Evolutionary conservation across 495 filamentous ascomycete genomes (phyloP).

Genomic region (Penicillium malachiteum): DNA sequence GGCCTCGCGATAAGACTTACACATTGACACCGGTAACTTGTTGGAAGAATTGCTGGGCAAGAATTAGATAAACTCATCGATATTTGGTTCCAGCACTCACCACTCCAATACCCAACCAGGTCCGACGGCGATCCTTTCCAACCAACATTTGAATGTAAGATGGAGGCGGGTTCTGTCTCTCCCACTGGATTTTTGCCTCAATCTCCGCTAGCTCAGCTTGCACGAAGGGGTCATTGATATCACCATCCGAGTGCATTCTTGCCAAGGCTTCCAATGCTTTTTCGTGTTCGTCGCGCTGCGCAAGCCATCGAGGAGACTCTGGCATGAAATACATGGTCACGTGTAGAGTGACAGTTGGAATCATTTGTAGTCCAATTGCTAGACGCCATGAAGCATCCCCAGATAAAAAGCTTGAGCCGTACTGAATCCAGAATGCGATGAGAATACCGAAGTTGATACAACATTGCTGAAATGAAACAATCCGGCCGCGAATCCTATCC

Average conservation of each 20-base stretch:
- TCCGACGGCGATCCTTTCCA: slow-evolving; percentile 25
- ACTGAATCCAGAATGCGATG: slow-evolving; percentile 60
- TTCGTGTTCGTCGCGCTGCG: slow-evolving; percentile 63
- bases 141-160: slow-evolving; percentile 24
- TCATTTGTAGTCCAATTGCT: slow-evolving; percentile 70
- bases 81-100: slow-evolving; percentile 5
- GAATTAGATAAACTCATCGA: neutral
- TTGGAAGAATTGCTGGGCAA: slow-evolving; percentile 30
- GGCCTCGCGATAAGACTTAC: slow-evolving; percentile 8
- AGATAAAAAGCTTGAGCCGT: slow-evolving; percentile 52
- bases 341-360: slow-evolving; percentile 63
- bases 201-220: slow-evolving; percentile 75
- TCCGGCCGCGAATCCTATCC: slow-evolving; percentile 62
- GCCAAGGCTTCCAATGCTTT: slow-evolving; percentile 67
- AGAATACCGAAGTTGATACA: slow-evolving; percentile 71
- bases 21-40: slow-evolving; percentile 31
- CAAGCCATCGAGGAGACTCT: slow-evolving; percentile 71
- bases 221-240: slow-evolving; percentile 64
- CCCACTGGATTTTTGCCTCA: slow-evolving; percentile 36
- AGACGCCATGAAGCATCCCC: slow-evolving; percentile 62
- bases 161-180: slow-evolving; percentile 21
- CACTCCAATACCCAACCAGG: slow-evolving; percentile 33
- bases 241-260: slow-evolving; percentile 62
- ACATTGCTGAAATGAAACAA: slow-evolving; percentile 74
- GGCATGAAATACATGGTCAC: slow-evolving; percentile 68